Evolutionary conservation across 2,329 filamentous ascomycete genomes (phyloP).

Genomic region (Sordariomycetes sp.): DNA sequence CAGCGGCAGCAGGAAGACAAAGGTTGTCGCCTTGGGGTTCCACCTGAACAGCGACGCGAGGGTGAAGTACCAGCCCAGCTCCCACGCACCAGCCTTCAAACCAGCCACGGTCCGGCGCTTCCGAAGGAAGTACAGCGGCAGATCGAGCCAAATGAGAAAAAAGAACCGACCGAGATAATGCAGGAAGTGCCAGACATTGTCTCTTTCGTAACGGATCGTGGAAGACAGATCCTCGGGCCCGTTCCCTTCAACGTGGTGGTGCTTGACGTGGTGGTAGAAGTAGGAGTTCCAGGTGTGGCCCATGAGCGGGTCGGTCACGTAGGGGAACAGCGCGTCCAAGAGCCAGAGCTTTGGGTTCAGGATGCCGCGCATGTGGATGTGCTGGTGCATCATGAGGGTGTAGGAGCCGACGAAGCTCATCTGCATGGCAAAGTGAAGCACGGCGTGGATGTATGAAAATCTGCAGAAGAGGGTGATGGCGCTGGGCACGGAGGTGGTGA

Average conservation of each 20-base stretch:
- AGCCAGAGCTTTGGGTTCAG: conserved; percentile 42
- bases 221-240: conserved; percentile 68
- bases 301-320: conserved; percentile 66
- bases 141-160: conserved; percentile 64
- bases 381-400: conserved; percentile 76
- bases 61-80: conserved; percentile 44
- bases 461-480: conserved; percentile 54
- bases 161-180: conserved; percentile 67
- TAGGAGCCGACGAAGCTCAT: conserved; percentile 63
- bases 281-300: conserved; percentile 82
- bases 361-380: conserved; percentile 70
- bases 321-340: conserved; percentile 61
- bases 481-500: conserved; percentile 60
- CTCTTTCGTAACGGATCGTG: conserved; percentile 68
- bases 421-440: conserved; percentile 57
- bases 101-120: conserved; percentile 50
- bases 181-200: conserved; percentile 56
- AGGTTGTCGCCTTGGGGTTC: conserved; percentile 48
- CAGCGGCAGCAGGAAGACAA: conserved; percentile 59
- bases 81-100: conserved; percentile 49
- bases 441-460: conserved; percentile 60
- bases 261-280: conserved; percentile 79
- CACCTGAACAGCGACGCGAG: conserved; percentile 22
- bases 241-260: conserved; percentile 72
- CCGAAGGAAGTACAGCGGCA: conserved; percentile 63